Conservation (phyloP, 1,139 yeast genomes). For the Sugiyamaella novakii region DNA sequence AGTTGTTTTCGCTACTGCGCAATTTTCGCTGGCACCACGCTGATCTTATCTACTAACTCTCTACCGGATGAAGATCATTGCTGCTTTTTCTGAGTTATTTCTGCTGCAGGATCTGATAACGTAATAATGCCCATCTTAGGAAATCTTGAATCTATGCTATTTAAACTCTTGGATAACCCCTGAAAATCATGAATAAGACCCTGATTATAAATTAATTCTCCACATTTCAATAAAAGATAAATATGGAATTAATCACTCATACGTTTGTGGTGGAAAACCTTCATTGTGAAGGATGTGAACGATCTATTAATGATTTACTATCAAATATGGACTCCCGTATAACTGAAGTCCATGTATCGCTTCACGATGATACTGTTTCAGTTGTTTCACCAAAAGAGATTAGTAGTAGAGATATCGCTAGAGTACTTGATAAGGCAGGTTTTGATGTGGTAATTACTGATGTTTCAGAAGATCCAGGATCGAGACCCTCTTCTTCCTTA, state of each 20-base stretch:
- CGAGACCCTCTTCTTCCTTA: not conserved
- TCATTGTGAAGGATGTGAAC: slow-evolving; percentile 57
- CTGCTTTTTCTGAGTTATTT: no score
- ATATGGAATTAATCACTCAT: slow-evolving; percentile 23
- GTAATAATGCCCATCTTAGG: slow-evolving; percentile 8
- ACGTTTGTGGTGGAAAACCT: slow-evolving; percentile 46
- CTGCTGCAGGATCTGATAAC: slow-evolving; percentile 11
- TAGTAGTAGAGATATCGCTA: slow-evolving; percentile 26
- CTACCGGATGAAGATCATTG: no score
- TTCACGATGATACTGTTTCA: slow-evolving; percentile 37
- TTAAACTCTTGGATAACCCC: no score
- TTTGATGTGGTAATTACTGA: slow-evolving; percentile 39
- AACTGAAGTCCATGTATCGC: slow-evolving; percentile 36
- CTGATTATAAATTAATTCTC: no score
- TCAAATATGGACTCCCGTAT: slow-evolving; percentile 30
- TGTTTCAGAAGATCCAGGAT: slow-evolving; percentile 13
- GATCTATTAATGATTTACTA: slow-evolving; percentile 41
- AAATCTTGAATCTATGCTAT: not conserved
- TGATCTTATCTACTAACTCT: no score
- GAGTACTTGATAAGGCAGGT: slow-evolving; percentile 35
- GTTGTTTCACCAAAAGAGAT: slow-evolving; percentile 29
- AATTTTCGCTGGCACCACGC: no score
- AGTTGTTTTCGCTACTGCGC: slow-evolving; percentile 13
- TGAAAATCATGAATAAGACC: slow-evolving; percentile 2
- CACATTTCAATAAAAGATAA: no score